phyloP scores from a whole-genome alignment of 2,329 filamentous ascomycete species.

The Aureobasidium subglaciale region DNA sequence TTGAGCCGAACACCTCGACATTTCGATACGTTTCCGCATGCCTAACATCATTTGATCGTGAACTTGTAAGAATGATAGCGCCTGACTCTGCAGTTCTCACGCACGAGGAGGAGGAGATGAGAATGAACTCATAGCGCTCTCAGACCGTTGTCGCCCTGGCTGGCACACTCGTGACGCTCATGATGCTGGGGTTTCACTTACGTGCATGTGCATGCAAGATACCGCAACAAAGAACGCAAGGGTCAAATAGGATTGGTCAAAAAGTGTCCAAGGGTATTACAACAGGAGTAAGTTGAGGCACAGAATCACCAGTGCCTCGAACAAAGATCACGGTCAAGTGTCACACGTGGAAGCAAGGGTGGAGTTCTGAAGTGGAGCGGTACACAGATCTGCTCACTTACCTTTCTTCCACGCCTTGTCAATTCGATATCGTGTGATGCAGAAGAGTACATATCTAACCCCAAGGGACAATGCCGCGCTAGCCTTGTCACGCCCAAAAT shows the following conservation, averaged over 20 bases:
- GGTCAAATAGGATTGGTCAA: background rate
- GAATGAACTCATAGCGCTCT: no score
- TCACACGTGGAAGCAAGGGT: slow-evolving; percentile 12
- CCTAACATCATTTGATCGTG: no score
- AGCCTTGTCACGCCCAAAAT: slow-evolving; percentile 1
- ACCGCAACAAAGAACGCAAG: slow-evolving; percentile 5
- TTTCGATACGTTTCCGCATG: background rate
- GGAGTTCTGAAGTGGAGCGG: background rate
- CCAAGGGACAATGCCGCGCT: background rate
- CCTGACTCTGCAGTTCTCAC: no score
- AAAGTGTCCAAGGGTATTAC: background rate
- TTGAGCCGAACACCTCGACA: background rate
- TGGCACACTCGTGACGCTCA: slow-evolving; percentile 3
- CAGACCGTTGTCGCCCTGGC: background rate
- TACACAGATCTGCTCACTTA: slow-evolving; percentile 11
- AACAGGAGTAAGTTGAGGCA: background rate
- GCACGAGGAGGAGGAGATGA: no score
- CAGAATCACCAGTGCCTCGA: background rate
- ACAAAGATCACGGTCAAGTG: slow-evolving; percentile 10
- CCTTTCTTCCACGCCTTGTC: slow-evolving; percentile 4
- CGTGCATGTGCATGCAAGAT: slow-evolving; percentile 10
- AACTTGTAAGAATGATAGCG: background rate
- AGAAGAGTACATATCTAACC: background rate
- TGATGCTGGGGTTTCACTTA: slow-evolving; percentile 1
- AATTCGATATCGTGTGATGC: background rate